phyloP scores from a whole-genome alignment of 2,329 filamentous ascomycete species.

The Elsinoe fawcettii region DNA sequence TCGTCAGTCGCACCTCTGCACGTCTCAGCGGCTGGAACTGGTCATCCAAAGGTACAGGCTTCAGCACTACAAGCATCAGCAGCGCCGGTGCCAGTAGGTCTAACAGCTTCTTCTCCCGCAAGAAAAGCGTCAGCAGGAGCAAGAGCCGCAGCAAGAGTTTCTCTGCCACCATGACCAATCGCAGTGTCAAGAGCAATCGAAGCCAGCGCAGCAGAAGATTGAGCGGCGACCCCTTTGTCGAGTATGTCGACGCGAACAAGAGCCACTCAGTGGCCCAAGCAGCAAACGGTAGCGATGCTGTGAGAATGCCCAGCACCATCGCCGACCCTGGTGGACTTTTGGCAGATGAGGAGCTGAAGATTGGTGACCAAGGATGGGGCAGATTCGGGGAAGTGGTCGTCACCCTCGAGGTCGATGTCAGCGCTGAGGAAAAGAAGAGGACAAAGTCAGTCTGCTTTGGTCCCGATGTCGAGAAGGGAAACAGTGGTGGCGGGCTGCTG shows the following conservation, averaged over 20 bases:
- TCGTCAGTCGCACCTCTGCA: background rate
- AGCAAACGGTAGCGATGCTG: background rate
- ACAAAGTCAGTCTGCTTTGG: conserved; percentile 9
- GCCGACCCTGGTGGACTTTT: conserved; percentile 4
- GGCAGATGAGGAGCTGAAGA: background rate
- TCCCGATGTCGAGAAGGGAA: background rate
- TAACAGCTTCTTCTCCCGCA: conserved; percentile 4
- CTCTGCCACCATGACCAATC: conserved; percentile 5
- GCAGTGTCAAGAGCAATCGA: background rate
- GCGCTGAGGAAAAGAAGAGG: conserved; percentile 10
- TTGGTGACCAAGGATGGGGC: conserved; percentile 1
- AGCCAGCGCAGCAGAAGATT: background rate
- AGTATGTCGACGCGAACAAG: conserved; percentile 9
- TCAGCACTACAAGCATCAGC: conserved; percentile 9
- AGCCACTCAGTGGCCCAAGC: background rate
- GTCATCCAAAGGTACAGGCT: background rate
- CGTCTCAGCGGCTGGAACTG: conserved; percentile 4
- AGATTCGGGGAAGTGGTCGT: conserved; percentile 4
- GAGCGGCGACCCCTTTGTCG: conserved; percentile 3
- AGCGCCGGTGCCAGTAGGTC: background rate
- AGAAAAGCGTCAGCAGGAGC: conserved; percentile 3
- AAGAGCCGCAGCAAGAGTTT: conserved; percentile 12
- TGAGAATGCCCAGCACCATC: conserved; percentile 1
- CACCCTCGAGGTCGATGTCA: conserved; percentile 5
- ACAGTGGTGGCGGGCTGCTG: background rate